These are phyloP conservation scores for Phytophthora vignae DNA, from an alignment of 352 stramenopile species.

Conservation along the genomic window DNA sequence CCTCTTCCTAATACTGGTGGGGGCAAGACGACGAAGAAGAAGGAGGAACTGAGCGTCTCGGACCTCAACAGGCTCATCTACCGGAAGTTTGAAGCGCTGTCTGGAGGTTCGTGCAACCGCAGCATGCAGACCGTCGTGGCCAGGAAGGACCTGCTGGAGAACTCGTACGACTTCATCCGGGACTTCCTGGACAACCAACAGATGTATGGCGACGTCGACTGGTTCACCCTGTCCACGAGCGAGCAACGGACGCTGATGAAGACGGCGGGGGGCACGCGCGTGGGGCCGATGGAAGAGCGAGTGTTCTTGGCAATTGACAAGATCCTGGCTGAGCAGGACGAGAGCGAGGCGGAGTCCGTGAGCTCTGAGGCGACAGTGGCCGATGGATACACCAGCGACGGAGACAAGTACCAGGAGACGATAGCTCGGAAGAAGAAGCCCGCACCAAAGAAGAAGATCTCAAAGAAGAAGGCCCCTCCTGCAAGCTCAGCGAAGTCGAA, in stretches of 20 bases:
- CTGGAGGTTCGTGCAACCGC: slow-evolving; percentile 13
- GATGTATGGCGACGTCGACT: slow-evolving; percentile 9
- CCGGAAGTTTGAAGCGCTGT: slow-evolving; percentile 14
- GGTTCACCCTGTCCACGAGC: slow-evolving; percentile 17
- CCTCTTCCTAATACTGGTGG: neutral
- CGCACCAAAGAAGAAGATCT: neutral
- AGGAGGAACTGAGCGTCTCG: neutral
- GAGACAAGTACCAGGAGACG: slow-evolving; percentile 17
- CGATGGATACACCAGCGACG: slow-evolving; percentile 10
- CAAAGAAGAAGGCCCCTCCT: neutral
- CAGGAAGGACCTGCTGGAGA: slow-evolving; percentile 13
- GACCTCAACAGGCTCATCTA: slow-evolving; percentile 19
- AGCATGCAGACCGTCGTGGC: neutral
- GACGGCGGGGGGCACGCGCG: slow-evolving; percentile 15
- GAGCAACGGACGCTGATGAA: slow-evolving; percentile 33
- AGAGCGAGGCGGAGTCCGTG: slow-evolving; percentile 11
- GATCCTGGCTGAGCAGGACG: slow-evolving; percentile 10
- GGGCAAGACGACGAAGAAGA: slow-evolving; percentile 4
- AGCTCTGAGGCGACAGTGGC: slow-evolving; percentile 2
- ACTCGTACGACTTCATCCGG: slow-evolving; percentile 25
- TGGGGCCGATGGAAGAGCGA: slow-evolving; percentile 21
- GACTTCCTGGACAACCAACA: slow-evolving; percentile 6
- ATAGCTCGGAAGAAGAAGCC: slow-evolving; percentile 9
- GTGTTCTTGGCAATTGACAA: slow-evolving; percentile 18
- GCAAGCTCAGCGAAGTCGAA: neutral